These are phyloP conservation scores for Skeletonema grethae DNA, from an alignment of 108 stramenopile species.

Conservation along the genomic window DNA sequence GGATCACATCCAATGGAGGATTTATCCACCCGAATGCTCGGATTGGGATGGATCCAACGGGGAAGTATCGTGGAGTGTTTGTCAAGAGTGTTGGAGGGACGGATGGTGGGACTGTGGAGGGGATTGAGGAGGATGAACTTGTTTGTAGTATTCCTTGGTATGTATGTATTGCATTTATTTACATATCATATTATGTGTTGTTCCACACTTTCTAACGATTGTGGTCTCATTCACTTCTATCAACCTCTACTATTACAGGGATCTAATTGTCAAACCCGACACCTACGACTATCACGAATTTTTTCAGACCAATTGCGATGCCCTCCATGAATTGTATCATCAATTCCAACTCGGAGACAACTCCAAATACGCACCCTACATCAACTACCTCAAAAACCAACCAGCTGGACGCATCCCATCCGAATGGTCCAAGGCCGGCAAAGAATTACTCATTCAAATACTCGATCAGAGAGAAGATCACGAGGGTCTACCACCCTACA, in stretches of 20 bases:
- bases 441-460: conserved; percentile 41
- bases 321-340: conserved; percentile 28
- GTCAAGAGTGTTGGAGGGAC: conserved; percentile 29
- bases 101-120: conserved; percentile 12
- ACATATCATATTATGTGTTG: not conserved
- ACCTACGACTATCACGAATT: not conserved
- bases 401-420: conserved; percentile 47
- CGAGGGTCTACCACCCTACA: conserved; percentile 28
- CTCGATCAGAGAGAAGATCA: conserved; percentile 1
- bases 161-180: conserved; percentile 5
- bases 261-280: conserved; percentile 43
- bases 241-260: conserved; percentile 4
- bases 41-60: conserved; percentile 47
- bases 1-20: conserved; percentile 46
- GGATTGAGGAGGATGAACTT: conserved; percentile 40
- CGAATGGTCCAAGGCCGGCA: conserved; percentile 51
- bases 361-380: conserved; percentile 69
- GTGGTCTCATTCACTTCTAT: not conserved
- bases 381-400: conserved; percentile 65
- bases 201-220: not conserved
- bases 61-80: conserved; percentile 48
- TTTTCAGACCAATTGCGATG: not conserved
- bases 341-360: conserved; percentile 51
- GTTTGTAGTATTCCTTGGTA: conserved; percentile 46
- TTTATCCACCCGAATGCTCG: conserved; percentile 43